phyloP scores from a whole-genome alignment of 805 yeast genomes.

The Kodamaea jinghongensis region DNA sequence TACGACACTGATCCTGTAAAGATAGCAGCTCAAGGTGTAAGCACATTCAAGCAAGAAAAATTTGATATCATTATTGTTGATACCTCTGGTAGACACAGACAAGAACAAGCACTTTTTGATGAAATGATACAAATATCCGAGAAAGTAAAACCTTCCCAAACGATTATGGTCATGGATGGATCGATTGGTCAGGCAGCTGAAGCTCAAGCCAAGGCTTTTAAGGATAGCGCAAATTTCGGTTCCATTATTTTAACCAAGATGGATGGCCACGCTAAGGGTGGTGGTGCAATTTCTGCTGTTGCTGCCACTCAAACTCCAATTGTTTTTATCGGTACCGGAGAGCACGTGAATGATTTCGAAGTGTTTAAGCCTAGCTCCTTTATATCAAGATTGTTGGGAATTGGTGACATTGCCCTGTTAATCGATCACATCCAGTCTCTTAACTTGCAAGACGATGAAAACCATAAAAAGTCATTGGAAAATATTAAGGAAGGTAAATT shows the following conservation, averaged over 20 bases:
- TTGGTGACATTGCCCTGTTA: conserved; percentile 91
- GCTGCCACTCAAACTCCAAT: conserved; percentile 96
- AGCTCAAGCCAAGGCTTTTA: conserved; percentile 89
- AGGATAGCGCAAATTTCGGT: conserved; percentile 90
- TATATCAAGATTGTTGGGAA: conserved; percentile 87
- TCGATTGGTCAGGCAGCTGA: conserved; percentile 99
- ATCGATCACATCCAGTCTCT: conserved; percentile 91
- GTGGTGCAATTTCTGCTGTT: conserved; percentile 98
- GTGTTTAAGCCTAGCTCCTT: conserved; percentile 86
- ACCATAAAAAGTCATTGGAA: conserved; percentile 86
- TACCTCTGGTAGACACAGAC: conserved; percentile 97
- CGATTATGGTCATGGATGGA: conserved; percentile 96
- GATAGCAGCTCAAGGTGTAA: conserved; percentile 89
- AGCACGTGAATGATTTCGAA: conserved; percentile 91
- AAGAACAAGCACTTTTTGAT: conserved; percentile 83
- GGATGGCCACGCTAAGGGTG: conserved; percentile 99
- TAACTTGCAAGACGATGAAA: conserved; percentile 59
- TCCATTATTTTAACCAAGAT: conserved; percentile 91
- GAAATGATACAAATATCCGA: conserved; percentile 94
- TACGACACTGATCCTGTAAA: conserved; percentile 94
- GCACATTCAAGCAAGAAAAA: conserved; percentile 83
- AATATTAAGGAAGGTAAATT: conserved; percentile 94
- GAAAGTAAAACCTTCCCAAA: conserved; percentile 89
- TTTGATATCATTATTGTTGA: conserved; percentile 94
- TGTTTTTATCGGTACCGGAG: conserved; percentile 97